These are phyloP conservation scores for Suillus clintonianus DNA, from an alignment of 768 basidiomycete genomes.

Conservation along the genomic window DNA sequence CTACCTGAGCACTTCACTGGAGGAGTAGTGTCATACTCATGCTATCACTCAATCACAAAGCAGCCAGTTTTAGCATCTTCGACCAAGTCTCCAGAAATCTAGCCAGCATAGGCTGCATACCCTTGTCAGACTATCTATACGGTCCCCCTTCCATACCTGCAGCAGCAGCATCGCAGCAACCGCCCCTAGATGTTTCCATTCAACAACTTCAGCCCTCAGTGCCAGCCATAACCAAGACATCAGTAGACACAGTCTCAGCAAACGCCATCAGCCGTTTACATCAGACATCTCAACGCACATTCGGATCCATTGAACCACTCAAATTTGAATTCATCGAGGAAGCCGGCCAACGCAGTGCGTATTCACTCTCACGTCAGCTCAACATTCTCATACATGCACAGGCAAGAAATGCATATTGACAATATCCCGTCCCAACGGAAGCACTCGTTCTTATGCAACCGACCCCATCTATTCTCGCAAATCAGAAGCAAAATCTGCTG, in stretches of 20 bases:
- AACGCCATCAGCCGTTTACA: conserved; percentile 39
- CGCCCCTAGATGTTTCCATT: not conserved
- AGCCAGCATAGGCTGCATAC: conserved; percentile 24
- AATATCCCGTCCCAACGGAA: conserved; percentile 56
- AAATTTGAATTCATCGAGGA: conserved; percentile 52
- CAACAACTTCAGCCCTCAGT: conserved; percentile 10
- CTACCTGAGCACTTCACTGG: no score
- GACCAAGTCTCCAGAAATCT: conserved; percentile 27
- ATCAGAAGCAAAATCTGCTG: conserved; percentile 55
- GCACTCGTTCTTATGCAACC: conserved; percentile 54
- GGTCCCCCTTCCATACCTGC: not conserved
- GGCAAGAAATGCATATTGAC: conserved; percentile 64
- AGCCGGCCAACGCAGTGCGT: conserved; percentile 36
- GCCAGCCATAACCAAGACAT: not conserved
- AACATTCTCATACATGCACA: conserved; percentile 23
- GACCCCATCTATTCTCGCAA: conserved; percentile 45
- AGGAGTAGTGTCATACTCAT: not conserved
- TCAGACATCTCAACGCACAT: conserved; percentile 41
- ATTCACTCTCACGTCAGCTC: not conserved
- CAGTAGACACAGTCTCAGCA: conserved; percentile 9
- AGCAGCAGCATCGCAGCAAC: not conserved
- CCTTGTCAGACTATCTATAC: conserved; percentile 29
- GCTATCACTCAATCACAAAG: not conserved
- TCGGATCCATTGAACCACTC: conserved; percentile 41
- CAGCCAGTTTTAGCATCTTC: conserved; percentile 6